Percentiles rank a stretch among this genome's conserved stretches.
Conservation (phyloP, 2,329 filamentous ascomycete genomes). For the Alternaria hordeiaustralica region DNA sequence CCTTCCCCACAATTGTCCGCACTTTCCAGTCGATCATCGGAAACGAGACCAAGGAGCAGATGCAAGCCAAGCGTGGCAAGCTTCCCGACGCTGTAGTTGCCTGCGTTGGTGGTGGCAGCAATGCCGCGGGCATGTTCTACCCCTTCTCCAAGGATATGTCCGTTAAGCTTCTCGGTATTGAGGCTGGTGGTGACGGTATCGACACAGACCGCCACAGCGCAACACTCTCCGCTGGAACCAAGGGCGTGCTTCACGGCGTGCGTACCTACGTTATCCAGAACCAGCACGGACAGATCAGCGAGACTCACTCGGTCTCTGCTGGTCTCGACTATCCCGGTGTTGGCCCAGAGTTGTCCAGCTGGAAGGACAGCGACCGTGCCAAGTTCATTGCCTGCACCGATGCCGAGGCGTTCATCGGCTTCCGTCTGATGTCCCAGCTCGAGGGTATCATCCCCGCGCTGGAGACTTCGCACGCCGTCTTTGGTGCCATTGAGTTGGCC, state of each 20-base stretch:
- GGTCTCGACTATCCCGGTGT: constrained; percentile 98
- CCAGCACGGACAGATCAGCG: constrained; percentile 87
- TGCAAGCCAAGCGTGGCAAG: constrained; percentile 82
- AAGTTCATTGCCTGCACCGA: constrained; percentile 92
- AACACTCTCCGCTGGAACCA: constrained; percentile 82
- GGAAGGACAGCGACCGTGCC: constrained; percentile 90
- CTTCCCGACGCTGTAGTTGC: constrained; percentile 95
- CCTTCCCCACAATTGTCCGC: constrained; percentile 95
- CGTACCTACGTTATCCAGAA: constrained; percentile 95
- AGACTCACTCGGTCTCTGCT: constrained; percentile 96
- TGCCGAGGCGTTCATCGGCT: constrained; percentile 85
- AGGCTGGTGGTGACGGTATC: constrained; percentile 91
- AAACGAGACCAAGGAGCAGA: constrained; percentile 90
- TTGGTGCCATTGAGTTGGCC: constrained; percentile 84
- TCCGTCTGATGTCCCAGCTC: constrained; percentile 81
- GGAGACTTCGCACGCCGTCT: constrained; percentile 92
- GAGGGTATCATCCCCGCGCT: constrained; percentile 98
- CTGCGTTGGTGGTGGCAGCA: constrained; percentile 93
- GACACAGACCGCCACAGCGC: constrained; percentile 87
- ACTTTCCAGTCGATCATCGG: constrained; percentile 98
- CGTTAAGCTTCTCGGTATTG: constrained; percentile 90
- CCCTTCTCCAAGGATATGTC: constrained; percentile 85
- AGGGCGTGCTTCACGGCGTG: constrained; percentile 94
- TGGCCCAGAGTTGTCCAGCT: constrained; percentile 86
- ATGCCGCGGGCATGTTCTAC: constrained; percentile 98